Percentiles rank a stretch among this genome's conserved stretches.
Conservation (phyloP, 176 grass and related monocot genomes). For the Avena atlantica region DNA sequence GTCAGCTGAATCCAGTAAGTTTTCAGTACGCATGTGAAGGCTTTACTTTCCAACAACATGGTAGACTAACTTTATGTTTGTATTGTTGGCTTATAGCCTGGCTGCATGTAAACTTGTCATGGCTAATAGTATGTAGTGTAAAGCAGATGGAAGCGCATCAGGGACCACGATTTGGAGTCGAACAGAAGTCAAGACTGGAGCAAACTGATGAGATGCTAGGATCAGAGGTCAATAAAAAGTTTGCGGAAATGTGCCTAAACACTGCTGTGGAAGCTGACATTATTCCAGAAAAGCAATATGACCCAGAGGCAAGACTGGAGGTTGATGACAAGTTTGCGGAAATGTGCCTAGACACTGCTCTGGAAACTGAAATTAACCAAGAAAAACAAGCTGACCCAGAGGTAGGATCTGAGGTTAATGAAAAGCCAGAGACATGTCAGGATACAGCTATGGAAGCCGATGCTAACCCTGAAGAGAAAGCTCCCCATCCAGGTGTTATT, state of each 20-base stretch:
- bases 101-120: neutral
- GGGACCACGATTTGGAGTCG: neutral
- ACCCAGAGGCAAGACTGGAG: slow-evolving; percentile 16
- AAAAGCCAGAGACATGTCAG: slow-evolving; percentile 36
- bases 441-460: slow-evolving; percentile 32
- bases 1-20: neutral
- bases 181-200: slow-evolving; percentile 36
- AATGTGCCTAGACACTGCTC: slow-evolving; percentile 26
- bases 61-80: slow-evolving; percentile 28
- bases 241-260: neutral
- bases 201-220: neutral
- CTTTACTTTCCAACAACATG: slow-evolving; percentile 32
- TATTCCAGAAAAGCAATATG: slow-evolving; percentile 15
- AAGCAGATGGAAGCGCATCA: slow-evolving; percentile 43
- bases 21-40: neutral
- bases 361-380: slow-evolving; percentile 29
- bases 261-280: slow-evolving; percentile 14
- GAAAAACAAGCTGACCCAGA: slow-evolving; percentile 6
- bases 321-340: slow-evolving; percentile 17
- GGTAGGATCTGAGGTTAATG: slow-evolving; percentile 11
- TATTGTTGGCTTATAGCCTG: slow-evolving; percentile 7
- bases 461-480: slow-evolving; percentile 36
- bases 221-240: slow-evolving; percentile 14
- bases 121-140: neutral
- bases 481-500: slow-evolving; percentile 54